These are phyloP conservation scores for Ogataea chonburiensis DNA, from an alignment of 805 yeast species.

Conservation along the genomic window DNA sequence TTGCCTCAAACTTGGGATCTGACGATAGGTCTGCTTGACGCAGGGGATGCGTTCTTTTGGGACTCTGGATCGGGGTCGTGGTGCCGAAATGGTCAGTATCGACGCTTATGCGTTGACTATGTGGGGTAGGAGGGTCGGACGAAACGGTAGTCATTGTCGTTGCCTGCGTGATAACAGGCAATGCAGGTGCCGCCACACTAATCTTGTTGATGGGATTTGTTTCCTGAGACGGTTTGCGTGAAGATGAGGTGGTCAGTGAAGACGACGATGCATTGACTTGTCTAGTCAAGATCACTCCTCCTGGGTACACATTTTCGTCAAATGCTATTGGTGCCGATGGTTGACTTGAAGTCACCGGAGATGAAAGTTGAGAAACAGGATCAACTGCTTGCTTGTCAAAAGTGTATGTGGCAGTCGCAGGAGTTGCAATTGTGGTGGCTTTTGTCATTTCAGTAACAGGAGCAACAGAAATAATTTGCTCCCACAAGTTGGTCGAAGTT, in stretches of 20 bases:
- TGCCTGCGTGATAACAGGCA: slow-evolving; percentile 37
- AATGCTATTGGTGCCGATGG: slow-evolving; percentile 4
- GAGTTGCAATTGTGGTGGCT: slow-evolving; percentile 8
- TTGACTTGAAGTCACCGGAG: slow-evolving; percentile 13
- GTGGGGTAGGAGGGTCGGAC: slow-evolving; percentile 24
- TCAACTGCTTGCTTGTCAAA: slow-evolving; percentile 7
- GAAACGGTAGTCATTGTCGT: slow-evolving; percentile 34
- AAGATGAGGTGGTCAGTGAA: slow-evolving; percentile 22
- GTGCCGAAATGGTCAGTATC: slow-evolving; percentile 17
- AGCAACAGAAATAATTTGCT: slow-evolving; percentile 17
- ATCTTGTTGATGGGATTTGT: slow-evolving; percentile 31
- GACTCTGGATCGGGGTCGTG: slow-evolving; percentile 15
- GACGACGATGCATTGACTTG: slow-evolving; percentile 18
- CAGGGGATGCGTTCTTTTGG: slow-evolving; percentile 12
- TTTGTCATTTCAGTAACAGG: slow-evolving; percentile 10
- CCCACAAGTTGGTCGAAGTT: slow-evolving; percentile 20
- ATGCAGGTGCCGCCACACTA: slow-evolving; percentile 34
- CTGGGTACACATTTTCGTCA: slow-evolving; percentile 19
- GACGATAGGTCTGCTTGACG: slow-evolving; percentile 12
- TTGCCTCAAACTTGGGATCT: slow-evolving; percentile 1
- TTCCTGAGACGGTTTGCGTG: slow-evolving; percentile 22
- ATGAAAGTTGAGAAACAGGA: slow-evolving; percentile 8
- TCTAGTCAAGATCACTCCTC: slow-evolving; percentile 7
- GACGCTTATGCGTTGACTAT: slow-evolving; percentile 13
- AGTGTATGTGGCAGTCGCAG: slow-evolving; percentile 4